phyloP scores from a whole-genome alignment of 345 rosid genomes.

The Eucalyptus viminalis region DNA sequence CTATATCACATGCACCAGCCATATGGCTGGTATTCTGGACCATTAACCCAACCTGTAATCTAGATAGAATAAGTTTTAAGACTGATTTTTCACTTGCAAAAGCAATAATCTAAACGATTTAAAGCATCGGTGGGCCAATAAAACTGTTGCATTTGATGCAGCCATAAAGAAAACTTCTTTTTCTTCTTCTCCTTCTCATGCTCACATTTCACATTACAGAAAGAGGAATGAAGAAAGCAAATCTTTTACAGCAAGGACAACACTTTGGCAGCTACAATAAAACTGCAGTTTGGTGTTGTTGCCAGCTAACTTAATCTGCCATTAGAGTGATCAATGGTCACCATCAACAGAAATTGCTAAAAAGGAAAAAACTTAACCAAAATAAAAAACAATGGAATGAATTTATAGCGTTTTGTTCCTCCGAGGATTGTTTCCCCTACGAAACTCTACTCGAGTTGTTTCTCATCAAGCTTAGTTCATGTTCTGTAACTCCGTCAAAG shows the following conservation, averaged over 20 bases:
- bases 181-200: background rate
- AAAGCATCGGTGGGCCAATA: background rate
- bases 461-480: background rate
- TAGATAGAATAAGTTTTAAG: background rate
- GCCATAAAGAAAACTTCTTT: background rate
- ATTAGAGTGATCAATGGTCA: background rate
- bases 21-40: background rate
- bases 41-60: background rate
- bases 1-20: background rate
- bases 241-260: background rate
- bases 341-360: background rate
- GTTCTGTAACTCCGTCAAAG: background rate
- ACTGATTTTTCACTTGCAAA: background rate
- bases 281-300: background rate
- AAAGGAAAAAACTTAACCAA: background rate
- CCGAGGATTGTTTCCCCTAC: background rate
- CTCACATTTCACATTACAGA: background rate
- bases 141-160: background rate
- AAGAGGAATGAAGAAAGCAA: background rate
- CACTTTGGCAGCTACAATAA: background rate
- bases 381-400: background rate
- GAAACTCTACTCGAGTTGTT: background rate
- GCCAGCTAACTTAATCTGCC: background rate
- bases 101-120: background rate
- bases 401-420: background rate